Conservation (phyloP, 2,329 filamentous ascomycete species). For the Penicillium frequentans region DNA sequence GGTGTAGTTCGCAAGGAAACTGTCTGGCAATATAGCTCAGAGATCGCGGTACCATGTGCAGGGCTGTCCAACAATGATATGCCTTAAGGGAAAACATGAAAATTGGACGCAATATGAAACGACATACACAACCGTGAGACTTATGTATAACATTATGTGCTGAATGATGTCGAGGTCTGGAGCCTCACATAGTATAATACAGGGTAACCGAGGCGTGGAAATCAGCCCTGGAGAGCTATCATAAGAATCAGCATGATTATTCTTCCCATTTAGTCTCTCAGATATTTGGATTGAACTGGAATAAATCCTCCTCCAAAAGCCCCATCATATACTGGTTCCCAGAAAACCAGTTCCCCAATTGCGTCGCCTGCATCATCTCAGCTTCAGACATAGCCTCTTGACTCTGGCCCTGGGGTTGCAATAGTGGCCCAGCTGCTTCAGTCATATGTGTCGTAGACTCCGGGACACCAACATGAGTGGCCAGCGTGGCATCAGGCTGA, state of each 20-base stretch:
- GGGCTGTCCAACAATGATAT: no score
- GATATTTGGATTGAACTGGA: conserved; percentile 26
- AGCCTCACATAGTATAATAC: background rate
- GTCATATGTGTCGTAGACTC: background rate
- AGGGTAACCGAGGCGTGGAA: background rate
- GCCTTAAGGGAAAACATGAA: no score
- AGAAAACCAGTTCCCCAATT: conserved; percentile 66
- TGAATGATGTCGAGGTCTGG: background rate
- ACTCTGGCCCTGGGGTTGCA: conserved; percentile 8
- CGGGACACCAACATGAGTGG: background rate
- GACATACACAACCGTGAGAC: no score
- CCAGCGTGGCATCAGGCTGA: conserved; percentile 6
- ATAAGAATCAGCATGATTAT: background rate
- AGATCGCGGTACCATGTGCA: no score
- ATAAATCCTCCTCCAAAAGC: conserved; percentile 60
- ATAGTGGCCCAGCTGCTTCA: conserved; percentile 5
- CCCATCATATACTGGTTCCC: conserved; percentile 66
- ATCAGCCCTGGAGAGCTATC: background rate
- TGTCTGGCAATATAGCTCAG: no score
- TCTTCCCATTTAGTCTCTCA: background rate
- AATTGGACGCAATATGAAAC: no score
- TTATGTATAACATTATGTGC: background rate
- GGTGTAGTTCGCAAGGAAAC: no score
- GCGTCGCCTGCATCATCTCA: conserved; percentile 37
- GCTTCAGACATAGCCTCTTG: conserved; percentile 13